Evolutionary conservation across 1,284 basidiomycete genomes (phyloP).

Genomic region (Afroboletus lepidellus): DNA sequence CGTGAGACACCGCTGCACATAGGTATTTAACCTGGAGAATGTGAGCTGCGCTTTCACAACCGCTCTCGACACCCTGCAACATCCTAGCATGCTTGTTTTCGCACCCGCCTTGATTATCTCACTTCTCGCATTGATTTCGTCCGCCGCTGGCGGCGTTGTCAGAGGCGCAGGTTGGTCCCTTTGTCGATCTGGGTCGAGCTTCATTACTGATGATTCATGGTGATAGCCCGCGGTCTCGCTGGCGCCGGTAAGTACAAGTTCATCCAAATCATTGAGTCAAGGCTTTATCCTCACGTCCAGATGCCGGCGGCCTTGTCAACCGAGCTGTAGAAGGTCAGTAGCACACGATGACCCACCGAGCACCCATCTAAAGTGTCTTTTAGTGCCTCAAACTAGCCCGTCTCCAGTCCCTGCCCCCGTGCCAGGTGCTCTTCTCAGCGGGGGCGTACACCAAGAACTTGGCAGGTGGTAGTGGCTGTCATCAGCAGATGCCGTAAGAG

Average conservation of each 20-base stretch:
- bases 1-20: background rate
- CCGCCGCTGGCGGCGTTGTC: slow-evolving; percentile 2
- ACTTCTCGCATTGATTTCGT: slow-evolving; percentile 12
- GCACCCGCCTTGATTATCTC: slow-evolving; percentile 7
- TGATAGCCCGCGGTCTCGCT: background rate
- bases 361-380: background rate
- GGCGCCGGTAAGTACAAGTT: slow-evolving; percentile 5
- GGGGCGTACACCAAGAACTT: slow-evolving; percentile 13
- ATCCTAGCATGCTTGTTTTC: slow-evolving; percentile 13
- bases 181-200: background rate
- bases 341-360: background rate
- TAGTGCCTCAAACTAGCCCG: background rate
- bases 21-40: slow-evolving; percentile 11
- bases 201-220: background rate
- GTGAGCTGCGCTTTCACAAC: background rate
- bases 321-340: slow-evolving; percentile 11
- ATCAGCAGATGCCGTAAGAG: background rate
- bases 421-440: slow-evolving; percentile 5
- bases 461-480: background rate
- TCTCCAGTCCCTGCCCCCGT: background rate
- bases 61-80: background rate
- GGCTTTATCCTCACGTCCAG: background rate
- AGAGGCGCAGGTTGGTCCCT: slow-evolving; percentile 8
- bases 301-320: background rate
- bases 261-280: background rate